These are phyloP conservation scores for Trichoderma arundinaceum DNA, from an alignment of 2,329 filamentous ascomycete species.

Conservation along the genomic window DNA sequence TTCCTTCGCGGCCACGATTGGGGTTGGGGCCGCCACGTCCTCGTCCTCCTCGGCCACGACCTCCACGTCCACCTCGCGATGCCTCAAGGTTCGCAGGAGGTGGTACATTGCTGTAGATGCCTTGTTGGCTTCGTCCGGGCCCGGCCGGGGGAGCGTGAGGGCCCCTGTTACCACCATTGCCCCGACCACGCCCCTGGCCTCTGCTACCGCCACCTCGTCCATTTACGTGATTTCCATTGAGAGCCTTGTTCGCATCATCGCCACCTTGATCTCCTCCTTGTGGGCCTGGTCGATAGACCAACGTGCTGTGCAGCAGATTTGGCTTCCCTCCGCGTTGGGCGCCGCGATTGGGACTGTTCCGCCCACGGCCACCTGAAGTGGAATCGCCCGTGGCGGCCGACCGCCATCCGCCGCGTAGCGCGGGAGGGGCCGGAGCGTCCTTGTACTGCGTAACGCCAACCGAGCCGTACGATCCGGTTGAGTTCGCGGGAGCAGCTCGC, in stretches of 20 bases:
- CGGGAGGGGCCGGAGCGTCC: slow-evolving; percentile 60
- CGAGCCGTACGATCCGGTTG: slow-evolving; percentile 60
- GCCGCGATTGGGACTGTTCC: slow-evolving; percentile 48
- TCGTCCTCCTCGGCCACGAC: slow-evolving; percentile 50
- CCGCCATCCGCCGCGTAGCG: slow-evolving; percentile 63
- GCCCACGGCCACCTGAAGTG: slow-evolving; percentile 46
- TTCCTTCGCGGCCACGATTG: slow-evolving; percentile 45
- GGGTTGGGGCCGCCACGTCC: slow-evolving; percentile 44
- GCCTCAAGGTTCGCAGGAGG: slow-evolving; percentile 64
- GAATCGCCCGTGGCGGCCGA: slow-evolving; percentile 58
- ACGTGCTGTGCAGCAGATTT: slow-evolving; percentile 56
- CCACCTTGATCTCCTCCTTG: slow-evolving; percentile 40
- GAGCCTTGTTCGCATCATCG: slow-evolving; percentile 31
- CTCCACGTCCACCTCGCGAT: slow-evolving; percentile 47
- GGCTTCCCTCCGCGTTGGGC: slow-evolving; percentile 48
- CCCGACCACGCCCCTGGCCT: slow-evolving; percentile 37
- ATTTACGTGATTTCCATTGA: slow-evolving; percentile 36
- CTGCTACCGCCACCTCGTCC: slow-evolving; percentile 40
- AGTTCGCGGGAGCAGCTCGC: slow-evolving; percentile 52
- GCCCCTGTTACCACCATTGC: slow-evolving; percentile 40
- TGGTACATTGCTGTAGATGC: slow-evolving; percentile 61
- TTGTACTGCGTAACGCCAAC: slow-evolving; percentile 67
- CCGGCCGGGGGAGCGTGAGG: slow-evolving; percentile 33
- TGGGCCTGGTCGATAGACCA: slow-evolving; percentile 56
- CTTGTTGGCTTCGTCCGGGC: slow-evolving; percentile 35